A percentile compares a stretch with the other conserved stretches of the same genome.
These are phyloP conservation scores for Huntiella moniliformis DNA, from an alignment of 2,329 filamentous ascomycete genomes.

Conservation along the genomic window DNA sequence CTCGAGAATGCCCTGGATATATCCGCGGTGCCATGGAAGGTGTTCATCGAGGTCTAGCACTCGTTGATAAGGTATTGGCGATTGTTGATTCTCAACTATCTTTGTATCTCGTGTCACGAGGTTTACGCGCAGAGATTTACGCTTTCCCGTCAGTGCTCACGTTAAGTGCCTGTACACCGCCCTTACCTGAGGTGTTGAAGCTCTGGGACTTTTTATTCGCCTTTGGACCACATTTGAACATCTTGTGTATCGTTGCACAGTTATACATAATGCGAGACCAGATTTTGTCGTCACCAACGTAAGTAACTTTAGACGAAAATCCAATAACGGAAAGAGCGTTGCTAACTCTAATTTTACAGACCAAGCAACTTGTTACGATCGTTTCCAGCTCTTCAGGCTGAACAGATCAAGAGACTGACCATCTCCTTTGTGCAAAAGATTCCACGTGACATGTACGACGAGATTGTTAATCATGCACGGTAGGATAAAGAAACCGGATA, in stretches of 20 bases:
- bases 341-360: slow-evolving; percentile 27
- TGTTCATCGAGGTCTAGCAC: slow-evolving; percentile 73
- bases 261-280: slow-evolving; percentile 72
- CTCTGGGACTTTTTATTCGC: slow-evolving; percentile 97
- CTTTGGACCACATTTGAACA: slow-evolving; percentile 85
- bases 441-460: slow-evolving; percentile 73
- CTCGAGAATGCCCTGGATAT: slow-evolving; percentile 77
- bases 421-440: slow-evolving; percentile 79
- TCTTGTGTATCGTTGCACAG: slow-evolving; percentile 91
- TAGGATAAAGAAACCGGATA: slow-evolving; percentile 19
- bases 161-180: slow-evolving; percentile 86
- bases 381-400: slow-evolving; percentile 67
- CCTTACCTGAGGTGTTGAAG: slow-evolving; percentile 75
- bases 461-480: slow-evolving; percentile 74
- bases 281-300: slow-evolving; percentile 72
- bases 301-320: slow-evolving; percentile 15
- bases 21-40: slow-evolving; percentile 94
- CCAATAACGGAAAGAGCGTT: background rate
- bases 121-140: slow-evolving; percentile 83
- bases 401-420: slow-evolving; percentile 67
- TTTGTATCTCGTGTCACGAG: slow-evolving; percentile 65
- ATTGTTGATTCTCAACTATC: slow-evolving; percentile 83
- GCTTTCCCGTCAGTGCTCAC: slow-evolving; percentile 91
- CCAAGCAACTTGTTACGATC: slow-evolving; percentile 84
- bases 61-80: slow-evolving; percentile 81